These are phyloP conservation scores for Elaeagnus macrophylla DNA, from an alignment of 306 rosid genomes.

Conservation along the genomic window DNA sequence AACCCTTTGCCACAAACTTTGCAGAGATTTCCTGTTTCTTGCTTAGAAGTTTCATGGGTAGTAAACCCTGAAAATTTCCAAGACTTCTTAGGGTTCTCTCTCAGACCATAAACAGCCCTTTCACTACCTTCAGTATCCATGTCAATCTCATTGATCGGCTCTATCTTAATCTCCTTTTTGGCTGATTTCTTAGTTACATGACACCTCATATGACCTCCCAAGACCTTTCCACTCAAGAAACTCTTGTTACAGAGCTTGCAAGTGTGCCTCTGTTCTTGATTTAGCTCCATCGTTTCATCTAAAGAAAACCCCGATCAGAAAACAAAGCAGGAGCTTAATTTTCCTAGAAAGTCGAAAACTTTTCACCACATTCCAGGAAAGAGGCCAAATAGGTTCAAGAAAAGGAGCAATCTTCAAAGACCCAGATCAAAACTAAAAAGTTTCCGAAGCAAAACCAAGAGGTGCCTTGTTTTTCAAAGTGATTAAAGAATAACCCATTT, in stretches of 20 bases:
- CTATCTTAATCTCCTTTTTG: constrained; percentile 8
- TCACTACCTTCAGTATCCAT: constrained; percentile 7
- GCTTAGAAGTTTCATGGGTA: neutral
- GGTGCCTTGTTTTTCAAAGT: constrained; percentile 1
- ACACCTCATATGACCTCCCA: constrained; percentile 48
- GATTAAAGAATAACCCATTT: constrained; percentile 5
- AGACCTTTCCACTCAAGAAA: constrained; percentile 34
- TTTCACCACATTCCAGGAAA: constrained; percentile 8
- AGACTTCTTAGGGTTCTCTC: constrained; percentile 42
- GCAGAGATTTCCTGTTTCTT: constrained; percentile 21
- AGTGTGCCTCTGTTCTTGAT: constrained; percentile 24
- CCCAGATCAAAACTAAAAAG: constrained; percentile 19
- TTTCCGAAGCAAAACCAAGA: neutral
- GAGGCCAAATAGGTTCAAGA: constrained; percentile 12
- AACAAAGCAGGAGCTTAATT: constrained; percentile 4
- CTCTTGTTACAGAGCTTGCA: constrained; percentile 38
- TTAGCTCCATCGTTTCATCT: constrained; percentile 20
- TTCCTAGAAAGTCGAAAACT: constrained; percentile 10
- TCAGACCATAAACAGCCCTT: constrained; percentile 25
- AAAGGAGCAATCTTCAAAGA: constrained; percentile 18
- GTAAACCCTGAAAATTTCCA: constrained; percentile 28
- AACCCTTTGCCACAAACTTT: constrained; percentile 32
- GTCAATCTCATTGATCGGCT: neutral
- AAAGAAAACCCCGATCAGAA: constrained; percentile 20
- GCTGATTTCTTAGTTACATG: constrained; percentile 24